These are phyloP conservation scores for Begonia masoniana DNA, from an alignment of 306 rosid genomes.

Conservation along the genomic window DNA sequence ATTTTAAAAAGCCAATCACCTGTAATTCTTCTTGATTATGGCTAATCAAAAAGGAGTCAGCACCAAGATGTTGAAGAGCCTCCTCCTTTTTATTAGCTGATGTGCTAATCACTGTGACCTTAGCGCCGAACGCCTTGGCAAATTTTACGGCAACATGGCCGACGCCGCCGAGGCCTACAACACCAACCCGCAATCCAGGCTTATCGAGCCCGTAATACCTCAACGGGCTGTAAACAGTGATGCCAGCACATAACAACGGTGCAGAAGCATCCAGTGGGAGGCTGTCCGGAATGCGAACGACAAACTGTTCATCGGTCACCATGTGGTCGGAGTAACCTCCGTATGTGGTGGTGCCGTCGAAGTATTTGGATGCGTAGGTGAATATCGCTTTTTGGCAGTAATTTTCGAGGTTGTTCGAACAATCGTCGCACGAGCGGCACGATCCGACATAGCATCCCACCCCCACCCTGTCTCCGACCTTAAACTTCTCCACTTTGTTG, in stretches of 20 bases:
- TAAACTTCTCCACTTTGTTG: slow-evolving; percentile 10
- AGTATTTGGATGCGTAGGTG: slow-evolving; percentile 1
- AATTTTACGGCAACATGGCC: slow-evolving; percentile 19
- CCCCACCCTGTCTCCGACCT: slow-evolving; percentile 15
- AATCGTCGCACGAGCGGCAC: slow-evolving; percentile 10
- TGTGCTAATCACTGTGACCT: slow-evolving; percentile 16
- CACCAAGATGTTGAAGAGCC: slow-evolving; percentile 1
- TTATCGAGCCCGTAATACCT: slow-evolving; percentile 10
- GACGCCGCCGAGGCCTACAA: slow-evolving; percentile 18
- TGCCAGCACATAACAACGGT: slow-evolving; percentile 16
- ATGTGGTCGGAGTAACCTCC: slow-evolving; percentile 16
- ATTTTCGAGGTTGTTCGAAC: slow-evolving; percentile 10
- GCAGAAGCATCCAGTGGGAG: slow-evolving; percentile 9
- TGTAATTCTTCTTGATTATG: slow-evolving; percentile 3
- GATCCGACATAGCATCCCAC: slow-evolving; percentile 11
- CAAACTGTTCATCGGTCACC: slow-evolving; percentile 14
- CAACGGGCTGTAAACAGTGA: slow-evolving; percentile 17
- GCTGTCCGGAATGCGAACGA: slow-evolving; percentile 9
- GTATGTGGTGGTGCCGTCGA: slow-evolving; percentile 14
- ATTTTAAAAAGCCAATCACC: background rate
- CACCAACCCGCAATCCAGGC: slow-evolving; percentile 15
- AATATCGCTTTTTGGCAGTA: slow-evolving; percentile 12
- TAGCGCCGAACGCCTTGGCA: slow-evolving; percentile 17
- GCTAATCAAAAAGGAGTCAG: background rate
- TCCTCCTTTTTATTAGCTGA: slow-evolving; percentile 10